phyloP scores from a whole-genome alignment of 1,284 basidiomycete species.

The Ceratobasidium sp. region DNA sequence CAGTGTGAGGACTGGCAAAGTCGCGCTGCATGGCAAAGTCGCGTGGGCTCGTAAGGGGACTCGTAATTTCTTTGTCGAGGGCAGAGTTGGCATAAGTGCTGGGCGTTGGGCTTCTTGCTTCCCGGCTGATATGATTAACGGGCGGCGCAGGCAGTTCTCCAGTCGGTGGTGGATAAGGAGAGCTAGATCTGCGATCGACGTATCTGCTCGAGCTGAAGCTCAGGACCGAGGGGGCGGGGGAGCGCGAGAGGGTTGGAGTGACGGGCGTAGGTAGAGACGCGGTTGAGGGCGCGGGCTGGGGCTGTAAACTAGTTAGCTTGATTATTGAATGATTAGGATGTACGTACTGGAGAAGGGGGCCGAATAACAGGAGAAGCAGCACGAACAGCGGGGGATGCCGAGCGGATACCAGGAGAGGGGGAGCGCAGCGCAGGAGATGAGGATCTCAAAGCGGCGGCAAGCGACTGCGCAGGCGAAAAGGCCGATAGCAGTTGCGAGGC shows the following conservation, averaged over 20 bases:
- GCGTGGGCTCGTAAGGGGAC: not conserved
- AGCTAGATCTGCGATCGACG: constrained; percentile 35
- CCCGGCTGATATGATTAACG: not conserved
- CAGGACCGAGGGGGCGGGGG: constrained; percentile 30
- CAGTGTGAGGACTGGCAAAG: constrained; percentile 14
- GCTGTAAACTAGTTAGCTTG: not conserved
- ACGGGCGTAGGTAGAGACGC: constrained; percentile 25
- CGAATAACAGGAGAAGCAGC: constrained; percentile 11
- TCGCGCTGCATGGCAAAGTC: constrained; percentile 9
- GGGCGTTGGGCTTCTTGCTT: constrained; percentile 10
- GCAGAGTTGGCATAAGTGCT: constrained; percentile 12
- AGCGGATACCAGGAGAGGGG: constrained; percentile 15
- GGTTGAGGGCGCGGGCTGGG: constrained; percentile 23
- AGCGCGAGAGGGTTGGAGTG: constrained; percentile 35
- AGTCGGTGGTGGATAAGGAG: constrained; percentile 36
- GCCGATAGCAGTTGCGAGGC: not conserved
- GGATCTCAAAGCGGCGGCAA: constrained; percentile 29
- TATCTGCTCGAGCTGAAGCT: constrained; percentile 30
- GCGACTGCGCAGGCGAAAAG: constrained; percentile 28
- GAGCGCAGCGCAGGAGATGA: constrained; percentile 9
- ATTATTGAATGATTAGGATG: not conserved
- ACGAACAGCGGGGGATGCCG: constrained; percentile 5
- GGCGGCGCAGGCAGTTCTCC: constrained; percentile 24
- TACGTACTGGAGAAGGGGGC: constrained; percentile 16
- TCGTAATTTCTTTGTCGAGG: not conserved